Evolutionary conservation across 768 basidiomycete species (phyloP), one percentile per base, ranked within the genome.

Genomic region (Tulasnella sp.): DNA sequence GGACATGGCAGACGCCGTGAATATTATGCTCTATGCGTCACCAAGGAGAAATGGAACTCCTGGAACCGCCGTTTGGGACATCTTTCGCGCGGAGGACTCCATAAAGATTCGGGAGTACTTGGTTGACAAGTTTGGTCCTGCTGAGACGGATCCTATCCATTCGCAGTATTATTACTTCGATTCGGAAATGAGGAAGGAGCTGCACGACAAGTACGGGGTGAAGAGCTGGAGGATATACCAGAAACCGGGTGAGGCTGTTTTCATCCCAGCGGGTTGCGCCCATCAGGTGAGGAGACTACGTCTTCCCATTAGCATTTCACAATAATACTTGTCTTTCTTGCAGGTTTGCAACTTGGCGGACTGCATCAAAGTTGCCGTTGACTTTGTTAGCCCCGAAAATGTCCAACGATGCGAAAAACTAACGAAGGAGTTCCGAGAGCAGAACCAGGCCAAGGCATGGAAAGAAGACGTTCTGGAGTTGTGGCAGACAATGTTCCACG

Each of bases 301-400:
- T 41, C 15, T 17, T 32, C 61, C 25, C 49, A 27, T 55, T 2
- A 57, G 23, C 45, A 50, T 9, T 15, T 29, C 40, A 31, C 50
- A 17, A 17, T 48, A 39, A 40, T 32, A 19, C 23, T 49, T 2
- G 14, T 49, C 21, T 34, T 36, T 39, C 29, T 63, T 63, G 17
- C 63, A 94, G 82, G 92, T 96, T 7, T 85, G 86, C 63, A 96
- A 97, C 67, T 71, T 92, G 49, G 77, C 89, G n/a, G 91, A 96
- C 68, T 93, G 88, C 65, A 82, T 97, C 72, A 97, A 97, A 71
- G 88, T 96, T 50, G 92, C 93, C 27, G 77, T 85, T 64, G 93
- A 97, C 69, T 97, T 91, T 68, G 90, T 96, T 62, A 88, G 85
- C 74, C 84, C 91, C 40, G 88, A 96, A 72, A 96, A 94, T 67